phyloP scores from a whole-genome alignment of 139 green algal species.

The Diplosphaera chodatii region DNA sequence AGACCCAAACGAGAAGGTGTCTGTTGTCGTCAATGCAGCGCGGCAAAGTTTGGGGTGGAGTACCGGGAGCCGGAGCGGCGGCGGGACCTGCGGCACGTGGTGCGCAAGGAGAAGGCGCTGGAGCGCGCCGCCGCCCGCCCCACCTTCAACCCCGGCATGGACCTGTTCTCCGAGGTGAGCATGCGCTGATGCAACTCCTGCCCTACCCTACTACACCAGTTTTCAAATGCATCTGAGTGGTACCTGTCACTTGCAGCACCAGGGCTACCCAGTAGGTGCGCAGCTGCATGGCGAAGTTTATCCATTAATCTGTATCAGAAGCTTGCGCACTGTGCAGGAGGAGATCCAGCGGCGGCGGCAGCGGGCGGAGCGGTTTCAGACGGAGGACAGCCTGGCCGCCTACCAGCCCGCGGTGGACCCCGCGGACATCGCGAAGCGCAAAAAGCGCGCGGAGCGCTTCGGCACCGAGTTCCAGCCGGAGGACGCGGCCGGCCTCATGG shows the following conservation, averaged over 20 bases:
- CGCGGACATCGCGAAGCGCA: slow-evolving; percentile 42
- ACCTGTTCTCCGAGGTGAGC: slow-evolving; percentile 56
- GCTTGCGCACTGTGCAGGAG: no score
- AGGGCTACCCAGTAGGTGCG: no score
- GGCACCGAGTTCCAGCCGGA: slow-evolving; percentile 45
- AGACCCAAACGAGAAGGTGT: no score
- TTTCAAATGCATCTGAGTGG: no score
- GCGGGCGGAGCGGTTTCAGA: slow-evolving; percentile 51
- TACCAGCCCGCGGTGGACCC: slow-evolving; percentile 20
- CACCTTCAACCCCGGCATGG: slow-evolving; percentile 62
- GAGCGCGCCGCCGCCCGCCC: not conserved
- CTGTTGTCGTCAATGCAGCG: slow-evolving; percentile 37
- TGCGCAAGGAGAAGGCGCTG: slow-evolving; percentile 22
- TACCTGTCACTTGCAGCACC: no score
- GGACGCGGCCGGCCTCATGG: slow-evolving; percentile 51
- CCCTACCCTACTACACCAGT: no score
- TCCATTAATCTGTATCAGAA: no score
- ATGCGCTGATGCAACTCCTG: no score
- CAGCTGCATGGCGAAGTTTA: no score
- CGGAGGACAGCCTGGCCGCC: slow-evolving; percentile 5
- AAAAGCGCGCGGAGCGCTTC: slow-evolving; percentile 56
- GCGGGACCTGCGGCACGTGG: slow-evolving; percentile 37
- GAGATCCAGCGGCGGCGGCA: slow-evolving; percentile 48
- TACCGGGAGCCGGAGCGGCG: slow-evolving; percentile 44
- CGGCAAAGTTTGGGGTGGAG: slow-evolving; percentile 49